Base-by-base conservation (phyloP, 2,329 filamentous ascomycete species). In the Pseudogymnoascus sp. region DNA sequence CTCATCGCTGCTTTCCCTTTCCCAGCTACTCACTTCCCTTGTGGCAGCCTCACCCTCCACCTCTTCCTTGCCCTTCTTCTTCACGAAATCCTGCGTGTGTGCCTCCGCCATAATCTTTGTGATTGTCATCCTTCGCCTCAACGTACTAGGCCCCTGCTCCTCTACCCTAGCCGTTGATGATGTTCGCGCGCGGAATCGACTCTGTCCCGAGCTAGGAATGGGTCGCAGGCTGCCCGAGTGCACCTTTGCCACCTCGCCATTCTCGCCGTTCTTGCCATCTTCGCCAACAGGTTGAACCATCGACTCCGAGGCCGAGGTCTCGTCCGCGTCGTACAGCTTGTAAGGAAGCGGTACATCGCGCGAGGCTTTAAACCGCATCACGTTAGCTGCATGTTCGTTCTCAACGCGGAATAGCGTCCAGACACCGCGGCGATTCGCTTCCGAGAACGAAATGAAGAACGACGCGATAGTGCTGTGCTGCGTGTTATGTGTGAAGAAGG, bases 361-460 rank as follows among this genome's bases (percentile, higher is more conserved):
- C 2, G 88, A 91, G 3, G 94, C 94, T 66, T 95, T 92, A 81
- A 95, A 95, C 67, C 91, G 86, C 16, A 86, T 84, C 2, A 99
- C 93, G 69, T 97, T 96, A 62, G 89, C 87, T 75, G 92, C 96
- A 76, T 99, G 94, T 70, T 99, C 94, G 74, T 99, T 99, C 75
- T 99, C 94, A 26, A 99, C 92, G 41, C 94, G 90, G 73, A 99
- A 89, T 3, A 97, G 79, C 0, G 89, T 87, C 94, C 94, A 99
- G 72, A 97, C 85, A 65, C 91, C 92, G 72, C 94, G 81, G 33
- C 94, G 85, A n/a, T 84, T 81, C 21, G 96, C 85, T 73, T 99
- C 94, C 7, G 87, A 84, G 2, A 97, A 77, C 1, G 84, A 82
- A 14, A 97, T 84, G 31, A 89, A 68, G 74, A 97, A 97, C 1